phyloP scores from a whole-genome alignment of 305 asterid genomes.

The Fraxinus platypoda region DNA sequence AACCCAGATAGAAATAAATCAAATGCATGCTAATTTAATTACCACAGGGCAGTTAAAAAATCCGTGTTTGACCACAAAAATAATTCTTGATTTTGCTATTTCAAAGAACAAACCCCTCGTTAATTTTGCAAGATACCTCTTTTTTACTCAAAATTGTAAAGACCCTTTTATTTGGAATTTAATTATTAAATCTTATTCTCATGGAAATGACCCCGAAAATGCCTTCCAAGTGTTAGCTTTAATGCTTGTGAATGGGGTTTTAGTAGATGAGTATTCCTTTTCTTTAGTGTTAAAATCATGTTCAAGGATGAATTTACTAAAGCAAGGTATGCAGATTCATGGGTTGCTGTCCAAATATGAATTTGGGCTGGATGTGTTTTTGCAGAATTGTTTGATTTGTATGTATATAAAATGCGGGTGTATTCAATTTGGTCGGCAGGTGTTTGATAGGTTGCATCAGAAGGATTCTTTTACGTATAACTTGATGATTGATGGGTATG shows the following conservation, averaged over 20 bases:
- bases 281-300: slow-evolving; percentile 70
- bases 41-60: slow-evolving; percentile 62
- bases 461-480: slow-evolving; percentile 72
- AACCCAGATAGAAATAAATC: slow-evolving; percentile 56
- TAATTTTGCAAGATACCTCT: slow-evolving; percentile 54
- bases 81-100: slow-evolving; percentile 49
- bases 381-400: slow-evolving; percentile 61
- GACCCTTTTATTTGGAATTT: slow-evolving; percentile 80
- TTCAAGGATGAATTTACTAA: slow-evolving; percentile 40
- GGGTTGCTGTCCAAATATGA: slow-evolving; percentile 61
- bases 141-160: slow-evolving; percentile 33
- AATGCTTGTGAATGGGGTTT: slow-evolving; percentile 64
- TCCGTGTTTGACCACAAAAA: slow-evolving; percentile 44
- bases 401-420: slow-evolving; percentile 58
- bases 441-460: slow-evolving; percentile 55
- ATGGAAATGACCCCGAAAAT: slow-evolving; percentile 47
- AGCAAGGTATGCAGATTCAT: slow-evolving; percentile 68
- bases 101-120: slow-evolving; percentile 41
- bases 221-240: slow-evolving; percentile 60
- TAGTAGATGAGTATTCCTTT: slow-evolving; percentile 61
- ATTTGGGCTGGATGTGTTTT: slow-evolving; percentile 50
- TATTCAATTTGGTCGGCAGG: slow-evolving; percentile 43
- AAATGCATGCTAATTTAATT: slow-evolving; percentile 59
- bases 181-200: slow-evolving; percentile 56
- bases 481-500: slow-evolving; percentile 81